Evolutionary conservation across 1,284 basidiomycete species (phyloP).

Genomic region (Golubevia sp.): DNA sequence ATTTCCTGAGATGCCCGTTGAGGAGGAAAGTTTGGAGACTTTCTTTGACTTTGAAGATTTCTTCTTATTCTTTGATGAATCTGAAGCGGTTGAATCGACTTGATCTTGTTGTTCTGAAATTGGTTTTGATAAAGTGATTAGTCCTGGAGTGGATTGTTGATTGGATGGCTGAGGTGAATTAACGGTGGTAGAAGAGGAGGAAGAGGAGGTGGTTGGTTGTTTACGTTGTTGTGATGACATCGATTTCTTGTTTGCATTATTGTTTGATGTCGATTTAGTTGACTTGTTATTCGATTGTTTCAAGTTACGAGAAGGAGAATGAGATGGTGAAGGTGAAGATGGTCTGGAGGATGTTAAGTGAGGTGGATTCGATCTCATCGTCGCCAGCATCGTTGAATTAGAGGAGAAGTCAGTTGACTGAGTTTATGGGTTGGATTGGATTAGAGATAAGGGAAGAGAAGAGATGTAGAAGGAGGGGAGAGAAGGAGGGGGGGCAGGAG

Average conservation of each 20-base stretch:
- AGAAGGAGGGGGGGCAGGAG: no score
- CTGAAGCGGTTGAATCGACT: neutral
- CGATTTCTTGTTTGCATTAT: slow-evolving; percentile 19
- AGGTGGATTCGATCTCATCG: slow-evolving; percentile 34
- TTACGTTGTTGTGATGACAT: slow-evolving; percentile 7
- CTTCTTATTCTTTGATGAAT: slow-evolving; percentile 9
- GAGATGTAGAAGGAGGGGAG: no score
- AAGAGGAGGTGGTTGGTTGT: neutral
- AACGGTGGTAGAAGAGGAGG: neutral
- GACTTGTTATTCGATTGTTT: slow-evolving; percentile 18
- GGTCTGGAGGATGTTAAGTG: slow-evolving; percentile 23
- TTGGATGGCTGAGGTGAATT: no score
- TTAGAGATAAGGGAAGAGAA: no score
- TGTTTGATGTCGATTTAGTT: slow-evolving; percentile 24
- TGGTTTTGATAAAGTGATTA: slow-evolving; percentile 35
- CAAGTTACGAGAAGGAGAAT: slow-evolving; percentile 21
- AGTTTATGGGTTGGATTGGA: no score
- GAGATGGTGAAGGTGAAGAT: slow-evolving; percentile 17
- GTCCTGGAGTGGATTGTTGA: slow-evolving; percentile 19
- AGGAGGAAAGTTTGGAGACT: no score
- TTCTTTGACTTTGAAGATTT: slow-evolving; percentile 11
- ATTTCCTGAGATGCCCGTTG: no score
- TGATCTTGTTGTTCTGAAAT: slow-evolving; percentile 14
- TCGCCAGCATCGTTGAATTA: slow-evolving; percentile 31
- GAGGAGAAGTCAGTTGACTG: no score